A percentile compares a stretch with the other conserved stretches of the same genome.
phyloP scores from a whole-genome alignment of 1,284 basidiomycete species.

The Ustilago lituana region DNA sequence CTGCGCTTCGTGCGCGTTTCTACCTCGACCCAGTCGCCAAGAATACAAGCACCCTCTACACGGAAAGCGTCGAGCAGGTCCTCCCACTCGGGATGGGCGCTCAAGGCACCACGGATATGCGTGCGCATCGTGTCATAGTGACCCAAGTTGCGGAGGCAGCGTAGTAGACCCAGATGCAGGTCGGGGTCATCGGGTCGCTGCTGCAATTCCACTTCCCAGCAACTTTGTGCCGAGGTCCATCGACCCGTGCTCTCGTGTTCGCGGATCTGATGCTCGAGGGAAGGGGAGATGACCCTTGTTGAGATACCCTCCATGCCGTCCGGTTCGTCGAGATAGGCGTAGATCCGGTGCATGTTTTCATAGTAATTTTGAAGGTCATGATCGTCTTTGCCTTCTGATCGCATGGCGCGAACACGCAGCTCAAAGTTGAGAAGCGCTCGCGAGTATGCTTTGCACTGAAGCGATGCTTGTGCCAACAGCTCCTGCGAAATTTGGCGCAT shows the following conservation, averaged over 20 bases:
- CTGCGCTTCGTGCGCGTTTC: slow-evolving; percentile 67
- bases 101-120: slow-evolving; percentile 90
- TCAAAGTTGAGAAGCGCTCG: slow-evolving; percentile 95
- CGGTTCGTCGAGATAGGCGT: slow-evolving; percentile 94
- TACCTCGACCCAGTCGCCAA: slow-evolving; percentile 83
- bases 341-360: slow-evolving; percentile 93
- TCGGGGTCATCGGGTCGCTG: slow-evolving; percentile 87
- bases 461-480: slow-evolving; percentile 89
- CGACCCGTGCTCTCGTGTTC: slow-evolving; percentile 96
- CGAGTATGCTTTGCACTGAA: slow-evolving; percentile 92
- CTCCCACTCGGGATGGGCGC: slow-evolving; percentile 86
- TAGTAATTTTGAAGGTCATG: slow-evolving; percentile 75
- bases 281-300: slow-evolving; percentile 85
- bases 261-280: slow-evolving; percentile 94
- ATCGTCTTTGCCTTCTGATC: slow-evolving; percentile 50
- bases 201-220: slow-evolving; percentile 98
- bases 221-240: slow-evolving; percentile 99
- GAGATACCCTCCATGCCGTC: slow-evolving; percentile 99
- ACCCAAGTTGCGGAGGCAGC: slow-evolving; percentile 91
- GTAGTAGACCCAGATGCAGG: slow-evolving; percentile 87
- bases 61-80: slow-evolving; percentile 81
- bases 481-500: slow-evolving; percentile 85
- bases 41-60: slow-evolving; percentile 94
- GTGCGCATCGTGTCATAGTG: slow-evolving; percentile 97
- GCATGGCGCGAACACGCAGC: slow-evolving; percentile 69